Base-by-base conservation (phyloP, 2,329 filamentous ascomycete genomes). In the Cyphellophora attinorum region DNA sequence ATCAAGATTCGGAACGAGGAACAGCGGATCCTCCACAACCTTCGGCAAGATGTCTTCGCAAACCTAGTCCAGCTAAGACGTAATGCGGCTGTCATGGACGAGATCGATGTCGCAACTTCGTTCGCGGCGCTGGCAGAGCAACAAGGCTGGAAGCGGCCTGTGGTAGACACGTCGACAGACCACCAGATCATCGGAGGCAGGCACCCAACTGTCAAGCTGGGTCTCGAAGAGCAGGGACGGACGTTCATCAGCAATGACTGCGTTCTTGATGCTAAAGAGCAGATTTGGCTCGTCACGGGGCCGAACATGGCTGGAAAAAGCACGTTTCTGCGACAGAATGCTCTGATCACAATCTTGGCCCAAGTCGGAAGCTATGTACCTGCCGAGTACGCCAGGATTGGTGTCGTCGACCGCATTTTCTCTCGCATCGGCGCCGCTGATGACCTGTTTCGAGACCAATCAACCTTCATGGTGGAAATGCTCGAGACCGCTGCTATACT, bases 401-500 rank as follows among this genome's bases (percentile, higher is more conserved):
- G 89, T 1, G 68, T 98, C 28, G 86, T 95, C n/a, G 91, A 98
- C 60, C 85, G 89, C 51, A 81, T 98, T 35, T 96, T 93, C 64
- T 91, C 81, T 53, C 83, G 91, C 54, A 81, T 93, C 14, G 91
- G 91, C 2, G 93, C 86, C 1, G 91, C 89, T 2, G 93, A 98
- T 57, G 89, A 94, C 55, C 68, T 98, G n/a, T 95, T 83, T 62
- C 76, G 78, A 33, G 83, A 94, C 62, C 88, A 96, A 58, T 94
- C 85, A 34, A 98, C 93, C 0, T 98, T 98, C 60, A 96, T 98
- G 91, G 85, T 96, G 1, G 91, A 98, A 62, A 98, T 98, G 91
- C 72, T 95, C 2, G 91, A 98, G 61, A 94, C 91, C 13, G 88
- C 89, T 2, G 72, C 81, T 16, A 98, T 98, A 34, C 70, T 98